These are phyloP conservation scores for Penicillium digitatum DNA, from an alignment of 2,329 filamentous ascomycete genomes.

Conservation along the genomic window DNA sequence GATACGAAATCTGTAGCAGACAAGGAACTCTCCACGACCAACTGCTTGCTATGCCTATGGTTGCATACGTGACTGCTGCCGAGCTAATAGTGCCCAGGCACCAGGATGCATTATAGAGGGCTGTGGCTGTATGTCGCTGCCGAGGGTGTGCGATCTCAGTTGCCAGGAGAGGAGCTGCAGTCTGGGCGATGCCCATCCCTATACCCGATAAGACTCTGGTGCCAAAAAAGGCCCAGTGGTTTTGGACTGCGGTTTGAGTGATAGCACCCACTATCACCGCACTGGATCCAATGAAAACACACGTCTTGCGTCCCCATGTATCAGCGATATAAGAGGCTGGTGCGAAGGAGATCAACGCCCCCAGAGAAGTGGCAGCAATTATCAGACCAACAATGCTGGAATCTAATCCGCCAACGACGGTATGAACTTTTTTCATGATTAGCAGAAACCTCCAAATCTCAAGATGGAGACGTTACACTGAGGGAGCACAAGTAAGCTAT, in stretches of 20 bases:
- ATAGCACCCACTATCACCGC: conserved; percentile 25
- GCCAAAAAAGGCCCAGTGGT: conserved; percentile 25
- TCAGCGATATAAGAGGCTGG: conserved; percentile 33
- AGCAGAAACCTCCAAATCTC: neutral
- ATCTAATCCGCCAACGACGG: conserved; percentile 11
- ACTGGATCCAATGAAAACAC: conserved; percentile 42
- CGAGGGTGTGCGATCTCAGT: conserved; percentile 30
- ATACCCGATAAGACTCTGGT: conserved; percentile 33
- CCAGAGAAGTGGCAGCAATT: conserved; percentile 17
- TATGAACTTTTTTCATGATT: conserved; percentile 6
- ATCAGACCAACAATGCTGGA: conserved; percentile 18
- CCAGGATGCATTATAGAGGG: conserved; percentile 27
- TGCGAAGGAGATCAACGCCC: conserved; percentile 17
- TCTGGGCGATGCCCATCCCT: conserved; percentile 34
- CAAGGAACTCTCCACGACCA: conserved; percentile 57
- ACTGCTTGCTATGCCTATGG: conserved; percentile 10
- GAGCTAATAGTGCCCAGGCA: conserved; percentile 16
- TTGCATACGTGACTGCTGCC: conserved; percentile 10
- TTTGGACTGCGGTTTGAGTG: conserved; percentile 14
- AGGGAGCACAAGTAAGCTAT: conserved; percentile 21
- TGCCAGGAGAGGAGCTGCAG: conserved; percentile 25
- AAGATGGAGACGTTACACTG: conserved; percentile 7
- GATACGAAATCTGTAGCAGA: conserved; percentile 48
- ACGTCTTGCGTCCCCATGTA: conserved; percentile 43
- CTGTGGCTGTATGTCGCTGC: conserved; percentile 26